These are phyloP conservation scores for Calonectria montana DNA, from an alignment of 2,329 filamentous ascomycete species.

Conservation along the genomic window DNA sequence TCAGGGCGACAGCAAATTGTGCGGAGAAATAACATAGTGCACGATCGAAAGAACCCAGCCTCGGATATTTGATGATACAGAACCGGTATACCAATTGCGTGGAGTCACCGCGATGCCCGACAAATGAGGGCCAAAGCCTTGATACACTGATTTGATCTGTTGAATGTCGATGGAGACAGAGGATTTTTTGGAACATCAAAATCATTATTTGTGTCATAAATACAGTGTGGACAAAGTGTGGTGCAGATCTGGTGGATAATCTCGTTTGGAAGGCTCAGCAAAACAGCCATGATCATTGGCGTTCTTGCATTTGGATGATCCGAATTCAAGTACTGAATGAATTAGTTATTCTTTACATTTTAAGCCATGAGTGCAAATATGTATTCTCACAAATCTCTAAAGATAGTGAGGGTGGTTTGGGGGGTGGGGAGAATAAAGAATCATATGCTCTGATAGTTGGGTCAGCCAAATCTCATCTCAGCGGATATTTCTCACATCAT, in stretches of 20 bases:
- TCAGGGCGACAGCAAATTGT: not conserved
- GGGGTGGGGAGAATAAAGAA: not conserved
- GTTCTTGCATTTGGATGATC: no score
- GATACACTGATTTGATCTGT: not conserved
- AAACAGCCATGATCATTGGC: not conserved
- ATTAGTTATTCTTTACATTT: no score
- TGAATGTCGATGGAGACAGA: not conserved
- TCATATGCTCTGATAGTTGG: not conserved
- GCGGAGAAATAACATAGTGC: not conserved
- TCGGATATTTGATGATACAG: not conserved
- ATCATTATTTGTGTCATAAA: not conserved
- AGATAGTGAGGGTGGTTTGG: not conserved
- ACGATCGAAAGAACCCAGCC: not conserved
- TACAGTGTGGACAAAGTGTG: not conserved
- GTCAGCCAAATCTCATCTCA: constrained; percentile 4
- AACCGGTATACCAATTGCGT: not conserved
- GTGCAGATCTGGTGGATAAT: not conserved
- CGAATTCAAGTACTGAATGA: no score
- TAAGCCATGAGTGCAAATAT: no score
- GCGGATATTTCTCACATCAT: not conserved
- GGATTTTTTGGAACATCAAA: no score
- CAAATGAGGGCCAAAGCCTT: not conserved
- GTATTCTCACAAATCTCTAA: no score
- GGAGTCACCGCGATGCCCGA: not conserved
- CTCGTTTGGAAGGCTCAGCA: not conserved